Base-by-base conservation (phyloP, 768 basidiomycete genomes). In the Harrya chromipes region DNA sequence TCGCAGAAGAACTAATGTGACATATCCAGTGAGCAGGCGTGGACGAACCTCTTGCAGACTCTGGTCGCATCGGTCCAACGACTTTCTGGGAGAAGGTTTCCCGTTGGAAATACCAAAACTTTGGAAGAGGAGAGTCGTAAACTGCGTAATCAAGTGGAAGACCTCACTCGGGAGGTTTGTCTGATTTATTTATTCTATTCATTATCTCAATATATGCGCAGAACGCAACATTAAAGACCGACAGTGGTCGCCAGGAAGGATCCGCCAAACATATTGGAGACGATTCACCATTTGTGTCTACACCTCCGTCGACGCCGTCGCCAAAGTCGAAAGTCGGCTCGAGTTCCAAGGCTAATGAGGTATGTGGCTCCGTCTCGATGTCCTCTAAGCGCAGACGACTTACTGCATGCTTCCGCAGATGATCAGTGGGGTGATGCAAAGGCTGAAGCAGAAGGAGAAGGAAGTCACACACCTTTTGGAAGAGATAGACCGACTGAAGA, bases 401-500 rank as follows among this genome's bases (percentile, higher is more conserved):
- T 31, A 49, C 16, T 14, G 6, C 20, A 12, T 23, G 4, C 40
- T 21, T 47, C 12, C 4, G 6, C 19, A 87, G 79, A 83, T 78
- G 54, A 76, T 86, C 49, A 78, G 82, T 53, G 89, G 87, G 2
- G 62, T 94, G 17, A 81, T 92, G 9, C 89, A 91, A 59, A 82
- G 89, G 10, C 74, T 94, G 14, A 80, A 87, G 4, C 79, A 84
- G 63, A 93, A 92, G 64, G 93, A 97, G 71, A 90, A 87, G 59
- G 82, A 93, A 65, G 87, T 91, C 2, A 62, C 81, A 2, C 81
- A 84, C 47, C 75, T 94, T 2, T 84, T 85, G 61, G 76, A 76
- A 4, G 87, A 93, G 60, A 68, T 94, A 17, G 85, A 84, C 47
- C 74, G 76, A 16, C 68, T 84, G 55, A 82, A 79, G 56, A 70